A percentile compares a stretch with the other conserved stretches of the same genome.
These are phyloP conservation scores for Berberis thunbergii DNA, from an alignment of 164 flowering plant species.

Conservation along the genomic window DNA sequence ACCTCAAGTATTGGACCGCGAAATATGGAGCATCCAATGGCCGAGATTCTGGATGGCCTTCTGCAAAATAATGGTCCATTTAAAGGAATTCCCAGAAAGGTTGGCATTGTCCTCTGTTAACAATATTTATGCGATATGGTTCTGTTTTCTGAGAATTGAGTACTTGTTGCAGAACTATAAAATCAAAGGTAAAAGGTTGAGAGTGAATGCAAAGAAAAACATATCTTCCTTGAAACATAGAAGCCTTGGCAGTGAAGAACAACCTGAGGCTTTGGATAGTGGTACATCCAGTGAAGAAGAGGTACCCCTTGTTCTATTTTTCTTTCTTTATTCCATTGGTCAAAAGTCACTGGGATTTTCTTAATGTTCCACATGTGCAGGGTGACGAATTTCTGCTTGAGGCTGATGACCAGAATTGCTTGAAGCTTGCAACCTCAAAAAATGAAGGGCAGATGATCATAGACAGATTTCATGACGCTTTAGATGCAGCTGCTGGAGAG, in stretches of 20 bases:
- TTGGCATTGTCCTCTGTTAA: slow-evolving; percentile 15
- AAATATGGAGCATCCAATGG: slow-evolving; percentile 29
- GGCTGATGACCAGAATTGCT: slow-evolving; percentile 21
- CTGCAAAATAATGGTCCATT: slow-evolving; percentile 27
- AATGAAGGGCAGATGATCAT: slow-evolving; percentile 39
- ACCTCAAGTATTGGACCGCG: slow-evolving; percentile 8
- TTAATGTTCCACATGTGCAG: not conserved
- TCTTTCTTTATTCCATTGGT: not conserved
- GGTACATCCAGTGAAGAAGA: slow-evolving; percentile 49
- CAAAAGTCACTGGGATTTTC: not conserved
- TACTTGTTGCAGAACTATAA: slow-evolving; percentile 24
- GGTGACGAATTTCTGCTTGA: slow-evolving; percentile 13
- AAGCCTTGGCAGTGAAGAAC: slow-evolving; percentile 30
- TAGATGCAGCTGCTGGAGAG: slow-evolving; percentile 31
- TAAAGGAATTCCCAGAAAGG: slow-evolving; percentile 25
- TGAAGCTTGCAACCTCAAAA: slow-evolving; percentile 16
- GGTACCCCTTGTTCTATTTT: slow-evolving; percentile 25
- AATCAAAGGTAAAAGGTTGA: slow-evolving; percentile 22
- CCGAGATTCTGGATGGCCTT: slow-evolving; percentile 46
- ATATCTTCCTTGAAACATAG: slow-evolving; percentile 23
- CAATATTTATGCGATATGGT: not conserved
- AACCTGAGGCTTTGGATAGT: slow-evolving; percentile 33
- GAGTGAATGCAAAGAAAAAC: slow-evolving; percentile 20
- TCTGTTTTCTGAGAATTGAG: slow-evolving; percentile 5
- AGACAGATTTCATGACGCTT: slow-evolving; percentile 58